These are phyloP conservation scores for Eimeria tenella DNA, from an alignment of 169 alveolate species.

Conservation along the genomic window DNA sequence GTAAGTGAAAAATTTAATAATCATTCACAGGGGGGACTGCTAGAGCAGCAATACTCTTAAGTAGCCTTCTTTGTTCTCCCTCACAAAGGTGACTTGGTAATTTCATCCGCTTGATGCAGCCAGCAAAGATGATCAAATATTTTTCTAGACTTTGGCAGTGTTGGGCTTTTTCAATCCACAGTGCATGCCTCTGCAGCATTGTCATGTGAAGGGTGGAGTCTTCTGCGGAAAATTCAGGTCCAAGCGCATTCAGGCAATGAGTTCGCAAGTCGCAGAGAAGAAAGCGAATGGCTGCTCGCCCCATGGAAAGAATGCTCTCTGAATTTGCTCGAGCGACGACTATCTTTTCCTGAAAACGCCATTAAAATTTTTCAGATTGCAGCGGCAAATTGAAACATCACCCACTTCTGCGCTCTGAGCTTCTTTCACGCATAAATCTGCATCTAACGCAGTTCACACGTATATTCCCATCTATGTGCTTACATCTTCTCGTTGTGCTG, in stretches of 20 bases:
- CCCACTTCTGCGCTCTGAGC: neutral
- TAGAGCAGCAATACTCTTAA: slow-evolving; percentile 68
- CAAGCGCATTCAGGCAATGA: slow-evolving; percentile 53
- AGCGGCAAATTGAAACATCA: neutral
- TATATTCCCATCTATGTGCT: no score
- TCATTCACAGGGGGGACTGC: neutral
- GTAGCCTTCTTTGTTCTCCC: slow-evolving; percentile 72
- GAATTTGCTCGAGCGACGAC: neutral
- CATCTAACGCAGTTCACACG: no score
- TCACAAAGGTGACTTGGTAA: slow-evolving; percentile 74
- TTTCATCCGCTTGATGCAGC: slow-evolving; percentile 76
- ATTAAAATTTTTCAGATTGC: neutral
- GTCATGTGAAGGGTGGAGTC: slow-evolving; percentile 27
- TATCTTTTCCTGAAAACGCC: no score
- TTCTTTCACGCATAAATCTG: no score
- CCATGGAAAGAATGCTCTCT: slow-evolving; percentile 51
- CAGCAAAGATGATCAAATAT: slow-evolving; percentile 65
- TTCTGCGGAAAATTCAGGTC: slow-evolving; percentile 53
- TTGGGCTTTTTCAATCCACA: slow-evolving; percentile 65
- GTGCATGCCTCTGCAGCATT: slow-evolving; percentile 64
- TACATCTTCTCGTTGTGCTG: no score
- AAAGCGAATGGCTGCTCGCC: slow-evolving; percentile 71
- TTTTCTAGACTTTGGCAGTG: slow-evolving; percentile 72
- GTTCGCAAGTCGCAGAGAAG: slow-evolving; percentile 67
- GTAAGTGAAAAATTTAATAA: neutral